Evolutionary conservation across 163 green algal genomes (phyloP).

Genomic region (Picocystis sp.): DNA sequence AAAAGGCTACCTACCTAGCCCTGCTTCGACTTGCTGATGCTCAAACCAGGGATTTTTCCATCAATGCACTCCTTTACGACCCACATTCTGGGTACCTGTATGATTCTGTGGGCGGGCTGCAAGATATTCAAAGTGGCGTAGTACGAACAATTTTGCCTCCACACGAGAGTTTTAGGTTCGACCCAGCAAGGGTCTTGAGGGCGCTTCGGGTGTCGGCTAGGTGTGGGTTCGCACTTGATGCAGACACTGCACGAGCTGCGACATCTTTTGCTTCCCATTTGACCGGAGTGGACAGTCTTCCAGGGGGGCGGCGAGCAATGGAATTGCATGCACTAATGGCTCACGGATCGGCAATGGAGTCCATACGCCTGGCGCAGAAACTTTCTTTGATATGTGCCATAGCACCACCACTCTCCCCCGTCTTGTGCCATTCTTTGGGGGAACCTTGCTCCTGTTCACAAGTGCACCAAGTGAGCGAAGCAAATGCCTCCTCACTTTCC

Average conservation of each 20-base stretch:
- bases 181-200: conserved; percentile 40
- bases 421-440: too few species aligned
- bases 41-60: conserved; percentile 48
- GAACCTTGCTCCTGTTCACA: too few species aligned
- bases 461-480: too few species aligned
- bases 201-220: conserved; percentile 32
- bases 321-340: conserved; percentile 33
- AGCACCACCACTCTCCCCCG: too few species aligned
- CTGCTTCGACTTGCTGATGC: conserved; percentile 27
- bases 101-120: conserved; percentile 32
- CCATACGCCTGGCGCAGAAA: conserved; percentile 5
- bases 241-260: conserved; percentile 4
- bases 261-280: not conserved
- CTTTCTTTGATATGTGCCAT: too few species aligned
- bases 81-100: conserved; percentile 29
- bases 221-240: conserved; percentile 13
- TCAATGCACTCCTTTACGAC: conserved; percentile 61
- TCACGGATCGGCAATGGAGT: conserved; percentile 20
- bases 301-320: conserved; percentile 17
- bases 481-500: too few species aligned
- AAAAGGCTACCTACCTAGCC: too few species aligned
- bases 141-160: conserved; percentile 30
- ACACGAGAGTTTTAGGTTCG: conserved; percentile 22
- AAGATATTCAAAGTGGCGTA: conserved; percentile 21
- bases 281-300: not conserved